A percentile compares a stretch with the other conserved stretches of the same genome.
phyloP scores from a whole-genome alignment of 257 asterid genomes.

The Perilla frutescens region DNA sequence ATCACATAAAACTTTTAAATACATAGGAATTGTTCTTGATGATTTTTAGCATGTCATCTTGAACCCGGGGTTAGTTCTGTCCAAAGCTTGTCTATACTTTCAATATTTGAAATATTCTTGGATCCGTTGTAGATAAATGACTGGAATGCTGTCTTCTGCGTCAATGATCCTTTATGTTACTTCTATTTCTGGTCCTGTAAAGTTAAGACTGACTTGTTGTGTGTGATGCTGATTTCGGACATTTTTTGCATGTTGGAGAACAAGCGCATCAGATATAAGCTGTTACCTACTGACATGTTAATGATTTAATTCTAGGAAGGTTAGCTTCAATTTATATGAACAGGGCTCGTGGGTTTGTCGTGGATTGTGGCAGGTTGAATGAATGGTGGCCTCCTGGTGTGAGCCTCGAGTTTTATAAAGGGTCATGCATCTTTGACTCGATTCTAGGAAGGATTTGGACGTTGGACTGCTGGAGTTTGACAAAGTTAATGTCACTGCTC shows the following conservation, averaged over 20 bases:
- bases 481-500: background rate
- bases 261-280: too few species aligned
- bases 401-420: slow-evolving; percentile 13
- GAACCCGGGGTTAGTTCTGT: too few species aligned
- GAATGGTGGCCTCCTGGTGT: background rate
- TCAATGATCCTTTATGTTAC: too few species aligned
- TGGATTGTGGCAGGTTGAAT: slow-evolving; percentile 20
- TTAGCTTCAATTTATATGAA: background rate
- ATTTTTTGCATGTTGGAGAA: too few species aligned
- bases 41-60: too few species aligned
- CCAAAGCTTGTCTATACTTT: background rate
- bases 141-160: too few species aligned
- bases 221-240: too few species aligned
- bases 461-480: slow-evolving; percentile 2
- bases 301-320: background rate
- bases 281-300: background rate
- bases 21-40: too few species aligned
- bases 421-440: slow-evolving; percentile 2
- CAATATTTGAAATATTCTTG: background rate
- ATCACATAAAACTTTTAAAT: too few species aligned
- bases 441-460: background rate
- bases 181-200: too few species aligned
- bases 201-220: too few species aligned
- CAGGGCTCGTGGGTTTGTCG: background rate
- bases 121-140: too few species aligned